These are phyloP conservation scores for Alternaria conjuncta DNA, from an alignment of 2,329 filamentous ascomycete species.

Conservation along the genomic window DNA sequence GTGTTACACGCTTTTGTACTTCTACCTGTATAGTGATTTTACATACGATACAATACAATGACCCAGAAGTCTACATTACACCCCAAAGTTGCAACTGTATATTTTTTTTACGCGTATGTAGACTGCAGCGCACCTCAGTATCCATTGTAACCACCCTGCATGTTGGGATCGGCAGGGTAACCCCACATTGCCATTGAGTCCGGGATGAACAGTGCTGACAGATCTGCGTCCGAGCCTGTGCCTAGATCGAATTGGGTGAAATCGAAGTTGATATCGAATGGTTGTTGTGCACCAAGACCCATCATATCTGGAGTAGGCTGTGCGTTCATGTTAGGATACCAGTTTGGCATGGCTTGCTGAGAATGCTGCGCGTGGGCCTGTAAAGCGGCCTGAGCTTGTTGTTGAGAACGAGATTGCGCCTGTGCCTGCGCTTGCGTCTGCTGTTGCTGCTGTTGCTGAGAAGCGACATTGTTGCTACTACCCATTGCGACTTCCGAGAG, in stretches of 20 bases:
- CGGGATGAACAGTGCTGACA: constrained; percentile 46
- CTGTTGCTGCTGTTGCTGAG: constrained; percentile 13
- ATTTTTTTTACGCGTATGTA: neutral
- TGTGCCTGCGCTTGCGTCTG: constrained; percentile 5
- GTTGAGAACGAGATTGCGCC: constrained; percentile 25
- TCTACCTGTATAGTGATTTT: neutral
- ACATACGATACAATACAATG: neutral
- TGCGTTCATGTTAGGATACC: constrained; percentile 35
- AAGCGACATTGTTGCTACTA: constrained; percentile 31
- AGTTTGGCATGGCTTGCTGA: constrained; percentile 31
- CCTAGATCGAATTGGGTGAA: constrained; percentile 47
- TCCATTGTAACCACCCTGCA: constrained; percentile 21
- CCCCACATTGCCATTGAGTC: constrained; percentile 43
- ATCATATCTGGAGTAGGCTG: constrained; percentile 32
- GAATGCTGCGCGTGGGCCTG: constrained; percentile 32
- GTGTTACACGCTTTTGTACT: neutral
- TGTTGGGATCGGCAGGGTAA: constrained; percentile 22
- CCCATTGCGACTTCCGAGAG: constrained; percentile 51
- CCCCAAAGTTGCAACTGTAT: neutral
- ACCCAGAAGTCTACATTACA: neutral
- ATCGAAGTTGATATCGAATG: constrained; percentile 45
- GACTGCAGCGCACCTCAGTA: neutral
- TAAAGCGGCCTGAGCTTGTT: constrained; percentile 33
- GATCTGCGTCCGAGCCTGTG: constrained; percentile 44
- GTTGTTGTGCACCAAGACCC: constrained; percentile 32